Evolutionary conservation across 345 rosid species (phyloP), one percentile per base, ranked within the genome.

Genomic region (Nasturtium officinale): DNA sequence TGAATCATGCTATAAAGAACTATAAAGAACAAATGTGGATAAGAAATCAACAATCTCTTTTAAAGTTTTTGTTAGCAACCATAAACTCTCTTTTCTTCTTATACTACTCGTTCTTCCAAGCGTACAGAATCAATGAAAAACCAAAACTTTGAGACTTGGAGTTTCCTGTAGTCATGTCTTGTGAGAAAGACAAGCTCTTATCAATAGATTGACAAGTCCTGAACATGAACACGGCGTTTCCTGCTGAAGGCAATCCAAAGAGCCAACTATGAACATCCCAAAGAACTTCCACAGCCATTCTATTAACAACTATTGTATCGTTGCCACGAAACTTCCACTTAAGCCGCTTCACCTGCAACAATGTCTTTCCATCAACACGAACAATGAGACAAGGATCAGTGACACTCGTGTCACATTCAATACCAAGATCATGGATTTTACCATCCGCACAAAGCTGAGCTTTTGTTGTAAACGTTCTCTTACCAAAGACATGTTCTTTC

Each of bases 181-280:
- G 83, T 38, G 90, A 86, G 76, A 57, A 51, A 66, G 87, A 80
- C 85, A 82, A 78, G 50, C 72, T 69, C 69, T 78, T 67, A 29
- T 76, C 79, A 58, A 84, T 57, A 32, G 87, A 82, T 50, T 89
- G 82, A 79, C 90, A 82, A 53, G 88, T 83, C 78, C 89, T 94
- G 77, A 94, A 94, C 92, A 94, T 87, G 66, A 94, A 94, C 54
- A 94, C 97, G 1, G 95, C 97, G 67, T 88, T 89, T 43, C 89
- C 91, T 63, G 77, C 70, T 13, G 83, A 71, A 77, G 83, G 81
- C 79, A 84, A 81, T 54, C 96, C 92, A 79, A 90, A 94, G n/a
- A 94, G 82, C 98, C 98, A 94, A 57, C 84, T 89, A 59, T 94
- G 88, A 52, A 94, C 94, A 82, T 94, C 98, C 98, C 98, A 94